phyloP scores from a whole-genome alignment of 2,329 filamentous ascomycete genomes.

The Xylariaceae sp. region DNA sequence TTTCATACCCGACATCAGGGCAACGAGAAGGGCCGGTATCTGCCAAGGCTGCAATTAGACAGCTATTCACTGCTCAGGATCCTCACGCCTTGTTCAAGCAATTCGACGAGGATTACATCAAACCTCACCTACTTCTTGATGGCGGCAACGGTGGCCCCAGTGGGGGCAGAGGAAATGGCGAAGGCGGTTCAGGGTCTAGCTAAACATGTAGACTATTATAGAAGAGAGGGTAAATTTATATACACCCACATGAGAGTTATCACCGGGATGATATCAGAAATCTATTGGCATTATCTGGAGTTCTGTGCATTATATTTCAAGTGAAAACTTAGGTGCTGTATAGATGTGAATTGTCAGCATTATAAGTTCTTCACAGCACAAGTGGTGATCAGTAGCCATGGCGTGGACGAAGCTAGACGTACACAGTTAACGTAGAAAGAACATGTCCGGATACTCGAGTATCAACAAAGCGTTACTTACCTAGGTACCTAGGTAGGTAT shows the following conservation, averaged over 20 bases:
- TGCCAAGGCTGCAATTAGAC: constrained; percentile 75
- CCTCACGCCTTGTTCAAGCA: constrained; percentile 88
- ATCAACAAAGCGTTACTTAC: no score
- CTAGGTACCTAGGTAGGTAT: no score
- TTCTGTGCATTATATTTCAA: constrained; percentile 14
- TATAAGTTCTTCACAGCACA: neutral
- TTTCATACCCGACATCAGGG: constrained; percentile 41
- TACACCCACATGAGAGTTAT: constrained; percentile 13
- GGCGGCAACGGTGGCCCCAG: constrained; percentile 47
- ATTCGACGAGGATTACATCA: constrained; percentile 94
- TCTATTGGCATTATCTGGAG: constrained; percentile 18
- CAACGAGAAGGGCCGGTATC: constrained; percentile 55
- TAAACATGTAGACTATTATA: constrained; percentile 9
- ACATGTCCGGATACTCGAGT: no score
- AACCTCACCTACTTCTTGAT: constrained; percentile 85
- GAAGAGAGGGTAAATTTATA: constrained; percentile 14
- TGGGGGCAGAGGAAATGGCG: constrained; percentile 33
- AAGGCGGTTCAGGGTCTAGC: constrained; percentile 31
- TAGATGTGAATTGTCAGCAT: neutral
- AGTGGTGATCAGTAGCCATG: neutral
- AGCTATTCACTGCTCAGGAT: constrained; percentile 83
- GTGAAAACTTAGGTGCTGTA: constrained; percentile 2
- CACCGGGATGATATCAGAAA: constrained; percentile 11
- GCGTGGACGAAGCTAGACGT: neutral
- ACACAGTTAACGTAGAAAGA: no score